Base-by-base conservation (phyloP, 1,284 basidiomycete genomes). In the Malassezia yamatoensis region DNA sequence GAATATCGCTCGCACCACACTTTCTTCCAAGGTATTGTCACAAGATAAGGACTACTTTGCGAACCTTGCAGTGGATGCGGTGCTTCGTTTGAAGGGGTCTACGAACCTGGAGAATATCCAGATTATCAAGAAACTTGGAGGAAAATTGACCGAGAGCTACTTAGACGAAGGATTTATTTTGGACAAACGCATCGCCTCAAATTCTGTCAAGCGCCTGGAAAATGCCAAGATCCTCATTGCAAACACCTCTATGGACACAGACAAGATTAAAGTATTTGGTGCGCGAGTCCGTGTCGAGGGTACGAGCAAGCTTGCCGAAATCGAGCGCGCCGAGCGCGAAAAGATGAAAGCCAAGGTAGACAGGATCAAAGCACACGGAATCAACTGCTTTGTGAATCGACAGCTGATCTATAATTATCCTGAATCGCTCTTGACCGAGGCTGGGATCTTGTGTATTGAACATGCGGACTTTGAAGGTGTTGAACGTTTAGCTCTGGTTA, bases 371-470 rank as follows among this genome's bases (percentile, higher is more conserved):
- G 77, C 86, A 0, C 91, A 96, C 71, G 93, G 93, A 50, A 90
- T 98, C 79, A 99, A 90, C 70, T 88, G 86, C 77, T 98, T 99
- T 76, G 90, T 98, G 66, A 99, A 99, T 79, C 83, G 94, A 45
- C 94, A 99, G 76, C 81, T 99, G 54, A 90, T 99, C 78, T 99
- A 98, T 83, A 98, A 99, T 80, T 98, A 96, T 76, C 94, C 94
- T 42, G 94, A 98, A 77, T 87, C 85, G 1, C 80, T 99, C 0
- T 81, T 99, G 16, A 82, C 93, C 10, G 93, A 96, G 69, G 85
- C 86, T 55, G 93, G 93, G 52, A 90, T 98, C 77, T 81, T 96
- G 83, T 85, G 85, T 53, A 98, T 98, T 65, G 94, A 99, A 76
- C 94, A 99, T 72, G 94, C 94, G 24, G 93, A 98, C 76, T 99